Evolutionary conservation across 805 yeast species (phyloP), one percentile per base, ranked within the genome.

Genomic region (Metschnikowia similis): DNA sequence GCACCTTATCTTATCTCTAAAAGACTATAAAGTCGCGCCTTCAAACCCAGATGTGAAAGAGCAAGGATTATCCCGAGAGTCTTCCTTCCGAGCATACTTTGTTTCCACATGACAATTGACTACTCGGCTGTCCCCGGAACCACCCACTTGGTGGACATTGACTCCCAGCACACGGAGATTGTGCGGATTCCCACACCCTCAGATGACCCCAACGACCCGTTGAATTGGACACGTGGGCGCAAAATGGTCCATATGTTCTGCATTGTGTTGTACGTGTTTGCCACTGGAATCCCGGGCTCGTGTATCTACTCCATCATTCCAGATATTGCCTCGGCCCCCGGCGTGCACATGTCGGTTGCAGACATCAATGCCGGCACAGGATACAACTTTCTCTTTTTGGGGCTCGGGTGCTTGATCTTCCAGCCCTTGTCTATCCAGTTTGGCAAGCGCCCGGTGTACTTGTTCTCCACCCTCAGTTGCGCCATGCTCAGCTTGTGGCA

Each of bases 141-240:
- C 8, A 64, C 75, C 16, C 77, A 75, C 47, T 65, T 80, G 31
- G 77, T 80, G 36, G 83, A 77, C 55, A 21, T 70, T 13, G 72
- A 69, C 35, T 64, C 72, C 67, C 57, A 62, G 29, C 48, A 52
- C 27, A 56, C 64, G 8, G 67, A 67, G 34, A 75, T 83, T 51
- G 78, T 84, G 10, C 66, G 83, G 40, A 76, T 81, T 41, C 89
- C 90, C 31, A 79, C 80, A 9, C 90, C 90, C 1, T 76, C 85
- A 0, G 80, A 76, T 46, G 83, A 83, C 53, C 86, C 88, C 7
- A 80, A 84, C 55, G 90, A 85, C 58, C 89, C 89, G 1, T 67
- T 85, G 48, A 83, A 82, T 58, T 85, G 89, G 89, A 48, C 79
- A 1, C 63, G 58, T 26, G 53, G 59, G 35, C 71, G 86, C 45